phyloP scores from a whole-genome alignment of 2,329 filamentous ascomycete species.

The Aspergillus caelatus region DNA sequence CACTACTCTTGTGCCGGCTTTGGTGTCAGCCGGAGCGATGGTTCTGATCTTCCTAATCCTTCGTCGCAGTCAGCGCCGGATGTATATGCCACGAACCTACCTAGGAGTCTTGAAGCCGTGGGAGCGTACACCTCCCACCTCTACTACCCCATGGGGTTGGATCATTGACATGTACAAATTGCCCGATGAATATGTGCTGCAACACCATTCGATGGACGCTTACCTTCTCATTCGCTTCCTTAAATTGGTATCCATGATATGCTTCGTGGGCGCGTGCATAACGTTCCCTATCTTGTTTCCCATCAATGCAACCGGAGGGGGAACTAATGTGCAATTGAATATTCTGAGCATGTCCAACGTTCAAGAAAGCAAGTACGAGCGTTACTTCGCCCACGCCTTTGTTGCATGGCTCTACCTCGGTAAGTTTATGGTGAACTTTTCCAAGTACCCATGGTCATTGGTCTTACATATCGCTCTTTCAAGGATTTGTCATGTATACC shows the following conservation, averaged over 20 bases:
- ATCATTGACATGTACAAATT: conserved; percentile 66
- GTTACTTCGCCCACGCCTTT: conserved; percentile 80
- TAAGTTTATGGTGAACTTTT: conserved; percentile 25
- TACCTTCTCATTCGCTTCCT: conserved; percentile 90
- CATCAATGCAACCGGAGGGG: conserved; percentile 81
- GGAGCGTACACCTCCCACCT: conserved; percentile 62
- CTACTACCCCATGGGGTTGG: conserved; percentile 69
- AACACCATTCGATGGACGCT: conserved; percentile 88
- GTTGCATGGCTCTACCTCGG: conserved; percentile 80
- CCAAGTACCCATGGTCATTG: neutral
- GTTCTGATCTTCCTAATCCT: conserved; percentile 55
- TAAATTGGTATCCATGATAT: conserved; percentile 75
- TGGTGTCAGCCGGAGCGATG: conserved; percentile 49
- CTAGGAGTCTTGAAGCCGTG: conserved; percentile 54
- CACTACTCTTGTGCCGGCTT: conserved; percentile 52
- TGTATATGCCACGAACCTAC: conserved; percentile 60
- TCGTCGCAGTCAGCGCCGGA: conserved; percentile 51
- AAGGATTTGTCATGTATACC: conserved; percentile 80
- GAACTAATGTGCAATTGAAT: conserved; percentile 67
- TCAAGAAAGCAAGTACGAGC: conserved; percentile 55
- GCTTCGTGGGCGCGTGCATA: conserved; percentile 78
- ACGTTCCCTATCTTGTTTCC: conserved; percentile 90
- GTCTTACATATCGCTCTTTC: neutral
- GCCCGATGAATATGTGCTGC: conserved; percentile 77
- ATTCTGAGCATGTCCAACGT: conserved; percentile 80